Evolutionary conservation across 2,329 filamentous ascomycete genomes (phyloP).

Genomic region (Graphium sp.): DNA sequence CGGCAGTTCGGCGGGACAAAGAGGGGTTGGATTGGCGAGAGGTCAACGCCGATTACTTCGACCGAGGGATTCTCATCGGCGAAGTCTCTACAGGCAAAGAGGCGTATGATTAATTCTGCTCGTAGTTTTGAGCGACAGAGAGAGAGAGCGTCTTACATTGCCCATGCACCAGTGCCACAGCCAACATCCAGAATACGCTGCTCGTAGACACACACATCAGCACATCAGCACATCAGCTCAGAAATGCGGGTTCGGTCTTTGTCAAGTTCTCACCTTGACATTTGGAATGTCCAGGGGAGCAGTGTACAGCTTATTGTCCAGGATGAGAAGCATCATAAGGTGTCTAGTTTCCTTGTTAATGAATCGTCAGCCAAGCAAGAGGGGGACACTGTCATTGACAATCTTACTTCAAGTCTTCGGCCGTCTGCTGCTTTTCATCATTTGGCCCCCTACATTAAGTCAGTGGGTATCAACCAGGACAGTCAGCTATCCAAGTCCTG

Average conservation of each 20-base stretch:
- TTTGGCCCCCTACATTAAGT: constrained; percentile 12
- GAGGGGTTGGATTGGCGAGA: constrained; percentile 40
- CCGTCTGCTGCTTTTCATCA: constrained; percentile 11
- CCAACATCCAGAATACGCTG: constrained; percentile 37
- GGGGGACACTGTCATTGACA: background rate
- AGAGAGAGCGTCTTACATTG: constrained; percentile 7
- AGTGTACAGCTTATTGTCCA: constrained; percentile 23
- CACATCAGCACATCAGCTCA: too few species aligned
- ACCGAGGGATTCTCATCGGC: constrained; percentile 24
- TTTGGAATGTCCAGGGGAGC: constrained; percentile 24
- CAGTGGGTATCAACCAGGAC: too few species aligned
- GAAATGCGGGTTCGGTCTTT: too few species aligned
- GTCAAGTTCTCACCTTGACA: too few species aligned
- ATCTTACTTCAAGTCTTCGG: constrained; percentile 11
- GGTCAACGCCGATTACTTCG: constrained; percentile 29
- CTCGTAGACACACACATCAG: too few species aligned
- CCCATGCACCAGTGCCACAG: constrained; percentile 44
- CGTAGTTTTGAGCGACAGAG: background rate
- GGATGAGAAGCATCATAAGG: constrained; percentile 29
- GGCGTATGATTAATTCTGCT: background rate
- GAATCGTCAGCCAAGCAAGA: background rate
- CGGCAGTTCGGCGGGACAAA: constrained; percentile 44
- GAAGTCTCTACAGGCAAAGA: constrained; percentile 12
- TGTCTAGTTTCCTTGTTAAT: constrained; percentile 14
- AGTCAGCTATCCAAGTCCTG: too few species aligned